Conservation (phyloP, 1,284 basidiomycete species). For the Trametes pubescens region DNA sequence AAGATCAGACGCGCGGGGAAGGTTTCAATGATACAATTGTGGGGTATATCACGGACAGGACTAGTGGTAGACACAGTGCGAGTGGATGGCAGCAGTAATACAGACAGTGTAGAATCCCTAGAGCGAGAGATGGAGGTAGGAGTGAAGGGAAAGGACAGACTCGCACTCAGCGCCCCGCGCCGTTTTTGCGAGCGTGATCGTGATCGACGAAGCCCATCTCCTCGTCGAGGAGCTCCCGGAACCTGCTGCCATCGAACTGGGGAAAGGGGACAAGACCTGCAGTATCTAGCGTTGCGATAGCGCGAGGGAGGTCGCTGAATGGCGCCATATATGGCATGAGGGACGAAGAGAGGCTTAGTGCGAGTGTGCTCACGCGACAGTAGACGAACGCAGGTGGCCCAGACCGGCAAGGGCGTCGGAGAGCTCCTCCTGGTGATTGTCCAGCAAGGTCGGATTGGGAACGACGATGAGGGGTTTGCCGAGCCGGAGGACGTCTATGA, state of each 20-base stretch:
- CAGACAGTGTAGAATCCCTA: conserved; percentile 18
- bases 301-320: conserved; percentile 59
- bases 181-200: conserved; percentile 26
- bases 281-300: conserved; percentile 59
- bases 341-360: conserved; percentile 8
- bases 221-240: conserved; percentile 72
- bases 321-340: conserved; percentile 26
- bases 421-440: conserved; percentile 94
- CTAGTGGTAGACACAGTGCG: too few relatives aligned
- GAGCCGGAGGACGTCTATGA: conserved; percentile 85
- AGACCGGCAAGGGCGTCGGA: conserved; percentile 73
- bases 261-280: conserved; percentile 66
- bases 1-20: neutral
- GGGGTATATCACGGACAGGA: conserved; percentile 24
- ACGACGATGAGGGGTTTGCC: conserved; percentile 85
- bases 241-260: conserved; percentile 67
- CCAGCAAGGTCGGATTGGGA: conserved; percentile 88
- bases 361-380: conserved; percentile 57
- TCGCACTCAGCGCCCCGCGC: conserved; percentile 24
- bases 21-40: conserved; percentile 26
- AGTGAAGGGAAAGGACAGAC: conserved; percentile 10
- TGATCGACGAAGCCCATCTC: conserved; percentile 69
- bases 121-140: conserved; percentile 15
- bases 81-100: conserved; percentile 8
- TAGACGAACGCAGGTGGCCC: conserved; percentile 71